Percentiles rank a stretch among this genome's conserved stretches.
phyloP scores from a whole-genome alignment of 2,329 filamentous ascomycete species.

The Sclerotinia borealis region DNA sequence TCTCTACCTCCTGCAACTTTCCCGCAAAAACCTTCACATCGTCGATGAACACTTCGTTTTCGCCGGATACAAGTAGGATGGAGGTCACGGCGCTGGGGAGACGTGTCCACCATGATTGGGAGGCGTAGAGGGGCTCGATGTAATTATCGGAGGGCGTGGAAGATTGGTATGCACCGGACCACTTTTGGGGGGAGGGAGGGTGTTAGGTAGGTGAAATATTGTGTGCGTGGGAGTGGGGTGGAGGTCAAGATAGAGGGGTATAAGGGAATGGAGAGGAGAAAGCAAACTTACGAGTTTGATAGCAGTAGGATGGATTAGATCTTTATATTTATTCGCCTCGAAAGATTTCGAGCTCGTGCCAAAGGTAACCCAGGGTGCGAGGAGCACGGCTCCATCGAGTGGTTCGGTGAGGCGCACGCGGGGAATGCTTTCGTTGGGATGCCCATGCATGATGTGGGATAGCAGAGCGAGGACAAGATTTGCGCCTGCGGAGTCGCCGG shows the following conservation, averaged over 20 bases:
- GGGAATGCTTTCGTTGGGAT: constrained; percentile 51
- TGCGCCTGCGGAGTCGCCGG: constrained; percentile 49
- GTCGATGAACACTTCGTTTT: constrained; percentile 50
- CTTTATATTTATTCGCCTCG: constrained; percentile 42
- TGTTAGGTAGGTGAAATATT: constrained; percentile 38
- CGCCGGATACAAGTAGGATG: constrained; percentile 48
- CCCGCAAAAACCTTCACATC: constrained; percentile 45
- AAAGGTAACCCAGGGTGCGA: constrained; percentile 54
- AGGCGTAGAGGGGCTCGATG: constrained; percentile 45
- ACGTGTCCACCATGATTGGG: constrained; percentile 46
- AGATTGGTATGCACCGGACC: constrained; percentile 33
- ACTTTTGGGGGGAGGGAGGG: constrained; percentile 34
- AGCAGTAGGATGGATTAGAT: constrained; percentile 40
- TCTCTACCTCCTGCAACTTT: constrained; percentile 36
- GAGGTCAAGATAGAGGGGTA: constrained; percentile 17
- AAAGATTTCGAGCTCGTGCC: constrained; percentile 39
- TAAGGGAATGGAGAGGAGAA: neutral
- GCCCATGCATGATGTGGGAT: constrained; percentile 50
- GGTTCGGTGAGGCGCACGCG: constrained; percentile 37
- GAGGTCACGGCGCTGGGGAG: constrained; percentile 39
- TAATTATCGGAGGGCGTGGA: constrained; percentile 41
- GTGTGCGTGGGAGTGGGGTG: constrained; percentile 10
- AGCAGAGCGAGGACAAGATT: constrained; percentile 41
- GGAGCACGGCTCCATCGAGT: constrained; percentile 45
- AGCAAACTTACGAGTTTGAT: neutral